Evolutionary conservation across 1,284 basidiomycete genomes (phyloP).

Genomic region (Pyrrhoderma lamaoense): DNA sequence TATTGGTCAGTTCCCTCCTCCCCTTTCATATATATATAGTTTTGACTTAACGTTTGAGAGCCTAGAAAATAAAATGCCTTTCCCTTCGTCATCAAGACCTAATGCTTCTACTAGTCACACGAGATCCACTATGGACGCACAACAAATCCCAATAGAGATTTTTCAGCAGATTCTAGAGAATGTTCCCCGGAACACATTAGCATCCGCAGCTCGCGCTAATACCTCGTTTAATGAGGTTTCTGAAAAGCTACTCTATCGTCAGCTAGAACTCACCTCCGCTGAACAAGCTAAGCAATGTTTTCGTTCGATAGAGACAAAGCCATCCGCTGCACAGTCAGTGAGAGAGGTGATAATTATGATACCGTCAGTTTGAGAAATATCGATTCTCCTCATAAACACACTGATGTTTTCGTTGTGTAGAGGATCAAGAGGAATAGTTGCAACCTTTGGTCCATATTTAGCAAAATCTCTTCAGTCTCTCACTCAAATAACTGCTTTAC

Average conservation of each 20-base stretch:
- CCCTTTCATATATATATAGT: too few relatives aligned
- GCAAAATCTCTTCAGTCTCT: constrained; percentile 8
- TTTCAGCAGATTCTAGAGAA: constrained; percentile 17
- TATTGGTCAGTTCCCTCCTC: too few relatives aligned
- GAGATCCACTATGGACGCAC: background rate
- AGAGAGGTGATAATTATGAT: constrained; percentile 17
- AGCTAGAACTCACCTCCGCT: constrained; percentile 14
- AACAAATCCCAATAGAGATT: constrained; percentile 13
- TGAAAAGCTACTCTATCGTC: constrained; percentile 15
- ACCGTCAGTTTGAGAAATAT: constrained; percentile 2
- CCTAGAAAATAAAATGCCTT: too few relatives aligned
- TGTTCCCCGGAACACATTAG: constrained; percentile 10
- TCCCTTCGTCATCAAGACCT: too few relatives aligned
- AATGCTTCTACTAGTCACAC: too few relatives aligned
- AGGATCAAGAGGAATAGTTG: constrained; percentile 3
- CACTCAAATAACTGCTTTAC: constrained; percentile 13
- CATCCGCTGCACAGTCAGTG: constrained; percentile 12
- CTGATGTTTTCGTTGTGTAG: constrained; percentile 1
- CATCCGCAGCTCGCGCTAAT: constrained; percentile 13
- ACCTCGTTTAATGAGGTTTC: constrained; percentile 15
- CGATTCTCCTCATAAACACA: too few relatives aligned
- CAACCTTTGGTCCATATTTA: constrained; percentile 8
- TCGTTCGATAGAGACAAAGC: constrained; percentile 10
- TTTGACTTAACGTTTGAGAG: too few relatives aligned
- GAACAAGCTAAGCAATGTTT: constrained; percentile 16